Evolutionary conservation across 257 asterid genomes (phyloP), one percentile per base, ranked within the genome.

Genomic region (Capsicum rhomboideum): DNA sequence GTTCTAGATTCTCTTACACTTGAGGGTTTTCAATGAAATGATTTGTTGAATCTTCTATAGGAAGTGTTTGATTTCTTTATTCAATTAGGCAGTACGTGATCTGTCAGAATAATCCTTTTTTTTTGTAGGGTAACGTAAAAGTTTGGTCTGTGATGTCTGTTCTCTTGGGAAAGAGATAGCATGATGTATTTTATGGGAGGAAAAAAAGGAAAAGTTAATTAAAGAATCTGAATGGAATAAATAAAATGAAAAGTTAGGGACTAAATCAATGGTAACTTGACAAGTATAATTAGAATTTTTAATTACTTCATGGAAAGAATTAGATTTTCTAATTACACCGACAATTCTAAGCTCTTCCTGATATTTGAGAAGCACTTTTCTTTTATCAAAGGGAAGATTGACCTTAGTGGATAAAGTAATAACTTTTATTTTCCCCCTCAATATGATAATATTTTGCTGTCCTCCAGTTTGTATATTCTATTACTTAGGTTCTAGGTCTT

Each of bases 321-420:
- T 58, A n/a, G 34, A 34, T 4, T 59, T 3, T 46, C 59, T 79
- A 52, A 37, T 6, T 10, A 85, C 88, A 80, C 83, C 69, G 21
- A 80, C 56, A 58, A 14, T 44, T 49, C 23, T 75, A 23, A 75
- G 56, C 63, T 75, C 61, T 50, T 85, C 46, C 87, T 87, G 78
- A 66, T 89, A 79, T 82, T 86, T 86, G 84, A 84, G 89, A 89
- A 87, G 87, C 91, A 83, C 84, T 85, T 82, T 37, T 85, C 88
- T 87, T 68, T 87, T 82, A 78, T 82, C 86, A 88, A 86, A 86
- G 88, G 83, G 52, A 79, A 78, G 79, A 83, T 79, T 83, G 88
- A 83, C 84, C 84, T 64, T 83, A 49, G 78, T 84, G 83, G 50
- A 59, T 34, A 28, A 28, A 80, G 71, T 61, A 29, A 12, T 58